Base-by-base conservation (phyloP, 2,329 filamentous ascomycete genomes). In the Penicillium sp. region DNA sequence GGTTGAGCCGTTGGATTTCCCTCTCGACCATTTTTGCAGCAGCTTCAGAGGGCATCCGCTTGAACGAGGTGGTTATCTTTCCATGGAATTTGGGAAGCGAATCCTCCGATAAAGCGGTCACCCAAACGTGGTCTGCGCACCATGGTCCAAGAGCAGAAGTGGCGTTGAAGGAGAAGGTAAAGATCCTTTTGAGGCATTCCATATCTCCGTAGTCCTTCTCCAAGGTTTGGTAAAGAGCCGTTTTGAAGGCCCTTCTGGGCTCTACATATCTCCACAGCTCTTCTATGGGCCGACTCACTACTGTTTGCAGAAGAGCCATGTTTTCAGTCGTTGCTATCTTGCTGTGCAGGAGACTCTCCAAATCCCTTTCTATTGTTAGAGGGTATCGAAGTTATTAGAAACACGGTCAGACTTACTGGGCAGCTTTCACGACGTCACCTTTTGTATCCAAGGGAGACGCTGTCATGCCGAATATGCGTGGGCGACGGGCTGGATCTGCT, bases 381-480 rank as follows among this genome's bases (percentile, higher is more conserved):
- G n/a, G 63, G 14, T 65, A 61, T 47, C 16, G 52, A 43, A 18
- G 20, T 35, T 16, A 14, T 21, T 47, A 16, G n/a, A 23, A 14
- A 21, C 23, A 52, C 26, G 7, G 12, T 7, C 60, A 23, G 11
- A 50, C 68, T 60, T 72, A 79, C 59, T 77, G 75, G 0, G 90
- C 89, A 38, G 89, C 90, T 59, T 83, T 78, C 16, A 79, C 77
- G 26, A 96, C 81, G 62, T 96, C 86, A 0, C 83, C 82, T 65
- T 90, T 88, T 0, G 90, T 85, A 73, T 97, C 92, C 2, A 97
- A 87, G 0, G 94, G 94, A 0, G 94, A 97, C 7, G 94, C 94
- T 1, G 94, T 99, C 93, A 97, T 97, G 24, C 93, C 93, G 62
- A 99, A 89, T 20, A 99, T 86, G 38, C 86, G 87, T 3, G 94